Evolutionary conservation across 257 asterid species (phyloP).

Genomic region (Mentha longifolia): DNA sequence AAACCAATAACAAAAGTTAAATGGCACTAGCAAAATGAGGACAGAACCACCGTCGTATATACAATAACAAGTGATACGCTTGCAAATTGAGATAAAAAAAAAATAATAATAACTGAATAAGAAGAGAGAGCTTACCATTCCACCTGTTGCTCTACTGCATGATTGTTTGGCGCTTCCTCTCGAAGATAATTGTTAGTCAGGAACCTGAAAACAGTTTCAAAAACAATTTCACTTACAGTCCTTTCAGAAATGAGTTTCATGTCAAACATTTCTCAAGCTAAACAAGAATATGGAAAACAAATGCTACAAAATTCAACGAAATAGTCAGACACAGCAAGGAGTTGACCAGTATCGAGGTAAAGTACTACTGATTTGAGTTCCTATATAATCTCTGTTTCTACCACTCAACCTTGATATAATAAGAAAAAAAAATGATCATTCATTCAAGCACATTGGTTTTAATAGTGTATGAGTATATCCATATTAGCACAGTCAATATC

Average conservation of each 20-base stretch:
- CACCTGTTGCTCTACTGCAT: slow-evolving; percentile 95
- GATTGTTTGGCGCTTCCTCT: slow-evolving; percentile 84
- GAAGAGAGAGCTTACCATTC: slow-evolving; percentile 77
- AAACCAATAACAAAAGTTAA: slow-evolving; percentile 30
- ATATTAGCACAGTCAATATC: too few relatives aligned
- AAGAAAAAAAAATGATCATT: not conserved
- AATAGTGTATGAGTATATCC: not conserved
- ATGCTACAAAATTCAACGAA: not conserved
- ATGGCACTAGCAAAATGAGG: too few relatives aligned
- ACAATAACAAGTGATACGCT: too few relatives aligned
- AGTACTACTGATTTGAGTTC: not conserved
- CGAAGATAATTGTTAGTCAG: slow-evolving; percentile 97
- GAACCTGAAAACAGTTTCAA: slow-evolving; percentile 55
- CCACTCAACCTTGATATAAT: too few relatives aligned
- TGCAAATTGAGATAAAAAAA: slow-evolving; percentile 12
- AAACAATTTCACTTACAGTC: too few relatives aligned
- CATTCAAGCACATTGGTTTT: not conserved
- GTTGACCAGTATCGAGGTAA: not conserved
- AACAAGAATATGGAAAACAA: too few relatives aligned
- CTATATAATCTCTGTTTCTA: not conserved
- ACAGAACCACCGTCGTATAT: too few relatives aligned
- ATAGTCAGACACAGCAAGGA: not conserved
- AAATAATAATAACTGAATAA: slow-evolving; percentile 17
- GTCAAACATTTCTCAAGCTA: not conserved
- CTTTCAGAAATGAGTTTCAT: too few relatives aligned